Evolutionary conservation across 2,329 filamentous ascomycete species (phyloP).

Genomic region (Fusarium sp.): DNA sequence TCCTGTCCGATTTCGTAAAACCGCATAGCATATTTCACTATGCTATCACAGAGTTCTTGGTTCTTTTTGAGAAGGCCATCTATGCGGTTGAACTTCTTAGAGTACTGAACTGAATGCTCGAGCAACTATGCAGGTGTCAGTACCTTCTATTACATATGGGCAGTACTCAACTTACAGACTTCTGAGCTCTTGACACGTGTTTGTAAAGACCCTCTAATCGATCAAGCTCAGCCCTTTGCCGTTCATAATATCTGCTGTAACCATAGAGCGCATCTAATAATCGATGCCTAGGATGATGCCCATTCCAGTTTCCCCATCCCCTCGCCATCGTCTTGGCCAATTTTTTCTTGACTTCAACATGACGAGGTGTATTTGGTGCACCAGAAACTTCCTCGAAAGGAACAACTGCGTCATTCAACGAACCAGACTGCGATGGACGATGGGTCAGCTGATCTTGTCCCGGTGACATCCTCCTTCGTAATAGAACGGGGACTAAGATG

Average conservation of each 20-base stretch:
- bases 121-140: slow-evolving; percentile 55
- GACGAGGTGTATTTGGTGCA: slow-evolving; percentile 42
- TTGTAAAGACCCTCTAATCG: slow-evolving; percentile 54
- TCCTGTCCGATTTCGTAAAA: slow-evolving; percentile 60
- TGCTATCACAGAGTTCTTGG: slow-evolving; percentile 58
- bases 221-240: slow-evolving; percentile 54
- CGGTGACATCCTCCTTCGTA: slow-evolving; percentile 1
- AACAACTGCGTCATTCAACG: slow-evolving; percentile 37
- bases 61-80: slow-evolving; percentile 60
- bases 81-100: slow-evolving; percentile 62
- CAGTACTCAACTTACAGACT: slow-evolving; percentile 16
- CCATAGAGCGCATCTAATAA: slow-evolving; percentile 57
- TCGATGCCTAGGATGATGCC: slow-evolving; percentile 55
- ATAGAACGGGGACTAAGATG: neutral
- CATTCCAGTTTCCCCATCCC: slow-evolving; percentile 50
- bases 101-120: slow-evolving; percentile 68
- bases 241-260: slow-evolving; percentile 52
- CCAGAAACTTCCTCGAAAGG: slow-evolving; percentile 45
- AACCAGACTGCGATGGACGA: slow-evolving; percentile 19
- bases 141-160: rapidly evolving
- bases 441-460: slow-evolving; percentile 15
- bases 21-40: slow-evolving; percentile 58
- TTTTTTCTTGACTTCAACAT: slow-evolving; percentile 49
- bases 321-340: slow-evolving; percentile 49
- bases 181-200: slow-evolving; percentile 53